Evolutionary conservation across 2,329 filamentous ascomycete genomes (phyloP).

Genomic region (Septoria linicola): DNA sequence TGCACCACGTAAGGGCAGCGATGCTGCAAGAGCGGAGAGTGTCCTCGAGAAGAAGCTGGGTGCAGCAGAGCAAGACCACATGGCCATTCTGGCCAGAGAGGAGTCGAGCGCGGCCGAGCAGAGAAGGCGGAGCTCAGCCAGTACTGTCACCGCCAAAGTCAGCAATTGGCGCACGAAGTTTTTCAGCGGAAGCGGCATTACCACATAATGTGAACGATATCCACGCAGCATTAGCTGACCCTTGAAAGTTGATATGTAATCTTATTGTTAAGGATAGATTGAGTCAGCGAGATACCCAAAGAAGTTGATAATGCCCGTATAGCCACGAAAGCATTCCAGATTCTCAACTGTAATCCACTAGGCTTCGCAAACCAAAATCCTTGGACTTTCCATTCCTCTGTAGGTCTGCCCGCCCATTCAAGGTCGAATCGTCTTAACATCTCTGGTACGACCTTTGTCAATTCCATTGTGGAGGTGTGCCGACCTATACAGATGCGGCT

Average conservation of each 20-base stretch:
- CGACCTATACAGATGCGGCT: constrained; percentile 37
- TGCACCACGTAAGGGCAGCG: constrained; percentile 16
- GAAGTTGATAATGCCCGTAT: no score
- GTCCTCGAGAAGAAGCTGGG: constrained; percentile 6
- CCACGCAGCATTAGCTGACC: no score
- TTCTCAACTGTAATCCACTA: constrained; percentile 3
- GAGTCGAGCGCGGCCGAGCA: constrained; percentile 2
- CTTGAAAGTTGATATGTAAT: no score
- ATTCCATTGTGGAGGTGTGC: constrained; percentile 32
- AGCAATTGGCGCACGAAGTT: constrained; percentile 23
- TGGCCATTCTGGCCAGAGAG: constrained; percentile 3
- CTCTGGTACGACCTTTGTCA: constrained; percentile 34
- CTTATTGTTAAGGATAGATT: no score
- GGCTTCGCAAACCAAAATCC: constrained; percentile 2
- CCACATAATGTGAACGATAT: neutral
- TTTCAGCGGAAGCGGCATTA: constrained; percentile 9
- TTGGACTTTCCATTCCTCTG: constrained; percentile 2
- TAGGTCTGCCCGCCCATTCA: neutral
- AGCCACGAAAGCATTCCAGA: no score
- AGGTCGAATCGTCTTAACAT: constrained; percentile 28
- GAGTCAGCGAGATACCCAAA: no score
- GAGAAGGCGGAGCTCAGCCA: constrained; percentile 18
- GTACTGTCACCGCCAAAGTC: constrained; percentile 23
- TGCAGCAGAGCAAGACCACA: constrained; percentile 8
- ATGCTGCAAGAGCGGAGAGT: constrained; percentile 13